A percentile compares a stretch with the other conserved stretches of the same genome.
Conservation (phyloP, 2,329 filamentous ascomycete species). For the Ilyonectria destructans region DNA sequence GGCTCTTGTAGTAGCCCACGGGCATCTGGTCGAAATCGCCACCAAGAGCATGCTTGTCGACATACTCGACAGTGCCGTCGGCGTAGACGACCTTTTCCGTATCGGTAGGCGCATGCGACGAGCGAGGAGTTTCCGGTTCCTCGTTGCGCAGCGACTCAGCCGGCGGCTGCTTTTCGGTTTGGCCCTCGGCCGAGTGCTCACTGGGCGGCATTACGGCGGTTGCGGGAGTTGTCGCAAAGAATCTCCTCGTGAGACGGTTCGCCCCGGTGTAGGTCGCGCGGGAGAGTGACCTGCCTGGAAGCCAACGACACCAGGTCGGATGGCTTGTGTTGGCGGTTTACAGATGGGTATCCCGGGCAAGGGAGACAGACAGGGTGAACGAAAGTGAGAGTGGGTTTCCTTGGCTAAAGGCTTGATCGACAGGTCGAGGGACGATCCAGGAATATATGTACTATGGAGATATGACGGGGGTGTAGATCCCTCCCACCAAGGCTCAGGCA, state of each 20-base stretch:
- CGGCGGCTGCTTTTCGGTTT: constrained; percentile 18
- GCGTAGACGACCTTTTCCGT: constrained; percentile 55
- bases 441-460: constrained; percentile 28
- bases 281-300: constrained; percentile 10
- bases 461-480: not conserved
- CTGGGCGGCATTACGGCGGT: constrained; percentile 20
- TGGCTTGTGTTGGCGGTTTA: constrained; percentile 1
- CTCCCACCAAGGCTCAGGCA: not conserved
- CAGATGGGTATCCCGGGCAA: not conserved
- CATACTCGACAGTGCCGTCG: constrained; percentile 60
- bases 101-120: constrained; percentile 23
- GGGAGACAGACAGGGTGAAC: not conserved
- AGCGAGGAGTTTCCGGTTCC: constrained; percentile 31
- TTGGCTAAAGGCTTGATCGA: constrained; percentile 2
- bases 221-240: not conserved
- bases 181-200: constrained; percentile 18
- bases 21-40: constrained; percentile 60
- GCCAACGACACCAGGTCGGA: constrained; percentile 30
- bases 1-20: constrained; percentile 58
- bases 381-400: not conserved
- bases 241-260: not conserved
- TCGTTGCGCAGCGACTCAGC: constrained; percentile 19
- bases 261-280: not conserved
- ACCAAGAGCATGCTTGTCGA: constrained; percentile 61
- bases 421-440: constrained; percentile 18